phyloP scores from a whole-genome alignment of 345 rosid species.

The Euphorbia lathyris region DNA sequence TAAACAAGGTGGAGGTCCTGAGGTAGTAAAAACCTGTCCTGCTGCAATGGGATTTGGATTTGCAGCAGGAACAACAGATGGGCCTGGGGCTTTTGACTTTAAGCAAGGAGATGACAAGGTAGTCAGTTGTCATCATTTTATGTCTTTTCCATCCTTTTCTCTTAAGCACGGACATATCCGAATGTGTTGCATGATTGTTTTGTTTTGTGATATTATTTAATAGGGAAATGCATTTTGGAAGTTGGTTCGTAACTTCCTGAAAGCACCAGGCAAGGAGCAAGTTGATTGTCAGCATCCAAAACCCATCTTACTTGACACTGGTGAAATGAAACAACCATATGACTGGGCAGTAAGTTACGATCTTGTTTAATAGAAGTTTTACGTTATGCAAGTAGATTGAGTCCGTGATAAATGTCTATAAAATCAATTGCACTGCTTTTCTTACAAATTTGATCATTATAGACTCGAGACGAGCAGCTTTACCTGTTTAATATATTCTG shows the following conservation, averaged over 20 bases:
- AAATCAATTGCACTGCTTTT: background rate
- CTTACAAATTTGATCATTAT: background rate
- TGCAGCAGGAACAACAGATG: conserved; percentile 99
- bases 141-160: conserved; percentile 8
- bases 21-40: conserved; percentile 80
- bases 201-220: conserved; percentile 2
- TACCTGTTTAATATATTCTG: background rate
- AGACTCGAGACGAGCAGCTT: background rate
- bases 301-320: conserved; percentile 96
- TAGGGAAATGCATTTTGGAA: conserved; percentile 98
- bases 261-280: conserved; percentile 69
- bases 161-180: background rate
- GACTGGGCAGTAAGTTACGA: conserved; percentile 84
- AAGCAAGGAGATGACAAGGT: conserved; percentile 94
- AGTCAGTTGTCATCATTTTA: conserved; percentile 13
- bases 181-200: too few relatives aligned
- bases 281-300: conserved; percentile 81
- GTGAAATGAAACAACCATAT: conserved; percentile 93
- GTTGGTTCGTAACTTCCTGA: conserved; percentile 69
- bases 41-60: conserved; percentile 97
- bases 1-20: conserved; percentile 62
- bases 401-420: background rate
- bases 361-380: background rate
- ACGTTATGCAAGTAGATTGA: background rate
- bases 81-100: conserved; percentile 99